These are phyloP conservation scores for Isochrysis galbana DNA, from an alignment of 78 protist species.

Conservation along the genomic window DNA sequence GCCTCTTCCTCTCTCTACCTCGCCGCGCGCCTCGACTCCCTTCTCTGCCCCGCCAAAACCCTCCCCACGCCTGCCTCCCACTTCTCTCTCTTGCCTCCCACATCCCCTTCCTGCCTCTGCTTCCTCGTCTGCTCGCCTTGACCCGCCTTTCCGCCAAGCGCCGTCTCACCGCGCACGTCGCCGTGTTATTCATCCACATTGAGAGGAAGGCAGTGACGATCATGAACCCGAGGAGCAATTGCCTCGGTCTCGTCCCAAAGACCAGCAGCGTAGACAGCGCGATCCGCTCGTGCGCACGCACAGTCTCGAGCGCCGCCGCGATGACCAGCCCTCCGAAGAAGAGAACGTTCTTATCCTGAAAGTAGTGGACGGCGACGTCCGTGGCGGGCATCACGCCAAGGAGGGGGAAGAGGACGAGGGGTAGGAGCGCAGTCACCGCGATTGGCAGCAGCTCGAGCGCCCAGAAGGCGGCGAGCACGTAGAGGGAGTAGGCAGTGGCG, in stretches of 20 bases:
- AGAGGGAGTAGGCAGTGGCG: neutral
- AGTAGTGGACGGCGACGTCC: neutral
- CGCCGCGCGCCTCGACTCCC: too few species aligned
- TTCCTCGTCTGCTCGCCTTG: too few species aligned
- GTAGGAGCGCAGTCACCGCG: conserved; percentile 26
- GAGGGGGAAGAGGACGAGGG: conserved; percentile 2
- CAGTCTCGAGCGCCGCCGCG: conserved; percentile 18
- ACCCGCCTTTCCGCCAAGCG: neutral
- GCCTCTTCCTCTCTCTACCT: too few species aligned
- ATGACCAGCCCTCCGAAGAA: conserved; percentile 24
- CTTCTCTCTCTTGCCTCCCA: too few species aligned
- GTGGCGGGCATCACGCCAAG: neutral
- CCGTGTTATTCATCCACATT: conserved; percentile 23
- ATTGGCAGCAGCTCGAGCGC: neutral
- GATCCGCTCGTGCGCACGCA: neutral
- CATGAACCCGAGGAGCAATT: conserved; percentile 31
- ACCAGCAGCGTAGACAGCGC: neutral
- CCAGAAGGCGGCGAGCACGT: neutral
- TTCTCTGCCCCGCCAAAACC: too few species aligned
- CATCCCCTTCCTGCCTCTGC: too few species aligned
- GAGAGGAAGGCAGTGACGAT: neutral
- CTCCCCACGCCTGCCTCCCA: too few species aligned
- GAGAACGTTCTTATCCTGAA: conserved; percentile 19
- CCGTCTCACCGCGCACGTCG: neutral
- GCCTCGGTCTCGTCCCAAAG: neutral